These are phyloP conservation scores for Hyaloperonospora brassicae DNA, from an alignment of 352 stramenopile species.

Conservation along the genomic window DNA sequence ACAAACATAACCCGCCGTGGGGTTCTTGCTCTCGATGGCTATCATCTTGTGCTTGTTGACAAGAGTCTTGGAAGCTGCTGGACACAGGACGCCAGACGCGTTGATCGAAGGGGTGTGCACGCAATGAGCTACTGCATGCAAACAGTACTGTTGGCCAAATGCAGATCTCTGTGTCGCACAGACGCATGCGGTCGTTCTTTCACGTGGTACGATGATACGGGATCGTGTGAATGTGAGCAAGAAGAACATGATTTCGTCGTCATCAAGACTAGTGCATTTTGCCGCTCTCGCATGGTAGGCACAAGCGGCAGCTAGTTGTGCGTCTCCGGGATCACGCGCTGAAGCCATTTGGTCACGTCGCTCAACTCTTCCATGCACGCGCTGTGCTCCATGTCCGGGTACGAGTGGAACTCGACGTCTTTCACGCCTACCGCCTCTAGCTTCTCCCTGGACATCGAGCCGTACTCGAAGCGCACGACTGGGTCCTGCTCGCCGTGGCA, in stretches of 20 bases:
- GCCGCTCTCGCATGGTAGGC: neutral
- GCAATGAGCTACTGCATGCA: too few relatives aligned
- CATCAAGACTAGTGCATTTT: neutral
- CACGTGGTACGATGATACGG: too few relatives aligned
- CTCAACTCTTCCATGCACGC: slow-evolving; percentile 57
- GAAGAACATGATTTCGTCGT: neutral
- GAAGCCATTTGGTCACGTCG: slow-evolving; percentile 56
- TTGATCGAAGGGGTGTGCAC: too few relatives aligned
- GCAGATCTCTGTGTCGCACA: too few relatives aligned
- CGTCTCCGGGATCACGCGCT: slow-evolving; percentile 38
- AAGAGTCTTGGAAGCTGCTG: too few relatives aligned
- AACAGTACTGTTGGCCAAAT: too few relatives aligned
- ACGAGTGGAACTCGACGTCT: slow-evolving; percentile 57
- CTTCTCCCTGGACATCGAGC: slow-evolving; percentile 48
- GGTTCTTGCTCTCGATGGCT: too few relatives aligned
- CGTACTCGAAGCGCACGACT: slow-evolving; percentile 58
- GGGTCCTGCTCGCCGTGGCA: slow-evolving; percentile 66
- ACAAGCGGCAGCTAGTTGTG: slow-evolving; percentile 8
- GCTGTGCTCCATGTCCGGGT: slow-evolving; percentile 56
- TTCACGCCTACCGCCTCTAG: slow-evolving; percentile 43
- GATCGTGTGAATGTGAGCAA: neutral
- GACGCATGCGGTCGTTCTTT: too few relatives aligned
- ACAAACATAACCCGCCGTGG: too few relatives aligned
- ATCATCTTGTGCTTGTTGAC: too few relatives aligned
- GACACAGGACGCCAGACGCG: too few relatives aligned